A percentile compares a stretch with the other conserved stretches of the same genome.
These are phyloP conservation scores for Sequoiadendron giganteum DNA, from an alignment of 75 land plant genomes.

Conservation along the genomic window DNA sequence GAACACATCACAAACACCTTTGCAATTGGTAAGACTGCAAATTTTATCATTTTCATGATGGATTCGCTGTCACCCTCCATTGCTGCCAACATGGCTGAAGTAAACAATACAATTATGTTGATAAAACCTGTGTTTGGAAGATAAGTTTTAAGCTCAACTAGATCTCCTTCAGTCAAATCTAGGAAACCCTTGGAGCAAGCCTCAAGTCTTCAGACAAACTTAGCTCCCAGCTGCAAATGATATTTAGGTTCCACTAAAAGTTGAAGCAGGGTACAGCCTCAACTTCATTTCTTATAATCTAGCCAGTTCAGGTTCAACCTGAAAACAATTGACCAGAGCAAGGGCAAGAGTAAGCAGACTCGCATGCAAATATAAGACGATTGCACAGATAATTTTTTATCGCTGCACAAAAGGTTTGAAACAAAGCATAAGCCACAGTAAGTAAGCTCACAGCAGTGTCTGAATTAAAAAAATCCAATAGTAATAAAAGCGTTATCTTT, in stretches of 20 bases:
- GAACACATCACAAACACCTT: constrained; percentile 88
- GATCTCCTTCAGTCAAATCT: not conserved
- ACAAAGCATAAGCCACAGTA: too few relatives aligned
- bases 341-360: too few relatives aligned
- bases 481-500: too few relatives aligned
- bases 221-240: not conserved
- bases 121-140: too few relatives aligned
- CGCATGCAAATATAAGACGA: too few relatives aligned
- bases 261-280: not conserved
- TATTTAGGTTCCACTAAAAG: not conserved
- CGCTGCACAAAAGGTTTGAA: too few relatives aligned
- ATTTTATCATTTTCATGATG: constrained; percentile 43
- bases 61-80: constrained; percentile 40
- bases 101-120: not conserved
- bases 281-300: not conserved
- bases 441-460: too few relatives aligned
- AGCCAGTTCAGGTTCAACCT: too few relatives aligned
- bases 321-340: too few relatives aligned
- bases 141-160: not conserved
- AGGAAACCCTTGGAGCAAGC: not conserved
- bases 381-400: too few relatives aligned
- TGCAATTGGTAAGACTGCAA: constrained; percentile 88
- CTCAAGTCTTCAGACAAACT: not conserved
- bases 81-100: not conserved
- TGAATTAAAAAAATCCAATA: too few relatives aligned